phyloP scores from a whole-genome alignment of 2,329 filamentous ascomycete species.

The Graphiopsis chlorocephala region DNA sequence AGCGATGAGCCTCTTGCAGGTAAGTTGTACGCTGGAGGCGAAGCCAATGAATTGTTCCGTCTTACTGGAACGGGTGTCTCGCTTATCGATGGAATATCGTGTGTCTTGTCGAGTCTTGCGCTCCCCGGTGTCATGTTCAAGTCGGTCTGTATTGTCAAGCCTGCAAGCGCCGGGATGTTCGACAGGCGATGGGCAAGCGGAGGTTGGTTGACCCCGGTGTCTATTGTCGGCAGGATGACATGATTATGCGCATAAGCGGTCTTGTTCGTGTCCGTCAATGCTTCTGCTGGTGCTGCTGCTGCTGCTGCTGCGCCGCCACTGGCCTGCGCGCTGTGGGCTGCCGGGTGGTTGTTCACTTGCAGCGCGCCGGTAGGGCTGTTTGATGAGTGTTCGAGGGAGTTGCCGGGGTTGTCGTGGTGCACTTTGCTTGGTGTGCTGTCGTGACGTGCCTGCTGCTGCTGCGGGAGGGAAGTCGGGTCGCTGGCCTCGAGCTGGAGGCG shows the following conservation, averaged over 20 bases:
- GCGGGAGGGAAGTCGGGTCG: neutral
- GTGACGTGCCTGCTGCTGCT: conserved; percentile 2
- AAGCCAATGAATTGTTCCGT: conserved; percentile 39
- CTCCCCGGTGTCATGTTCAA: conserved; percentile 10
- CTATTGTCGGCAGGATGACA: conserved; percentile 10
- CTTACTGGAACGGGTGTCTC: conserved; percentile 33
- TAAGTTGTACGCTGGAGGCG: conserved; percentile 31
- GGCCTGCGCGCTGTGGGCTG: neutral
- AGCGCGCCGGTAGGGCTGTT: neutral
- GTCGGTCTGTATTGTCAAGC: conserved; percentile 25
- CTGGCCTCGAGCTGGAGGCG: neutral
- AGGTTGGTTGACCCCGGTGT: conserved; percentile 9
- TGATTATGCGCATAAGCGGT: conserved; percentile 1
- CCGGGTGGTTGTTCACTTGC: neutral
- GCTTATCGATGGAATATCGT: conserved; percentile 30
- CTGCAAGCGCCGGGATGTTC: conserved; percentile 20
- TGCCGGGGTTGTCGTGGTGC: neutral
- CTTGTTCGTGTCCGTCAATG: conserved; percentile 3
- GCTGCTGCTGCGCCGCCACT: neutral
- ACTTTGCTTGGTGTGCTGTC: neutral
- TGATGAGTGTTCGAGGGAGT: neutral
- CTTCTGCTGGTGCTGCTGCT: neutral
- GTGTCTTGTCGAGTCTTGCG: conserved; percentile 4
- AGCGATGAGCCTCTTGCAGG: conserved; percentile 31
- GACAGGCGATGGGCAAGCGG: conserved; percentile 17